phyloP scores from a whole-genome alignment of 495 filamentous ascomycete species.

The Xylaria palmicola region DNA sequence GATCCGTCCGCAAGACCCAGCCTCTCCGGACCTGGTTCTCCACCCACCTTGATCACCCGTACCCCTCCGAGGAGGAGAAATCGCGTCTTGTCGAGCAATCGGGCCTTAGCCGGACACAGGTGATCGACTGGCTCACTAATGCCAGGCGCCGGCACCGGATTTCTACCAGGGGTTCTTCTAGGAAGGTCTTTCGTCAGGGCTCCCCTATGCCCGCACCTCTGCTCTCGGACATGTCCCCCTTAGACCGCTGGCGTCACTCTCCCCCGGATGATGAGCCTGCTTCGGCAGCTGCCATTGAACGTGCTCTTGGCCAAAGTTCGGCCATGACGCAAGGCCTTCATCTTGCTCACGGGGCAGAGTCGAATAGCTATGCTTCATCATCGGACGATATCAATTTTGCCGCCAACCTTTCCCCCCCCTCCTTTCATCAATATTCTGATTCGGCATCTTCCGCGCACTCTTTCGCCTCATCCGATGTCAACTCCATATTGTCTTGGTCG shows the following conservation, averaged over 20 bases:
- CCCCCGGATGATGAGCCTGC: slow-evolving; percentile 20
- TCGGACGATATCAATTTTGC: not conserved
- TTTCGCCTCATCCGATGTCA: slow-evolving; percentile 1
- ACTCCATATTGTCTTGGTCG: not conserved
- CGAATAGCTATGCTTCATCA: not conserved
- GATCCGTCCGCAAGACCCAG: slow-evolving; percentile 16
- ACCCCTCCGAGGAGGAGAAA: slow-evolving; percentile 15
- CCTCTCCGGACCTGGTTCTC: slow-evolving; percentile 17
- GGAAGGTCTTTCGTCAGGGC: slow-evolving; percentile 14
- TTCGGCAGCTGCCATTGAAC: slow-evolving; percentile 8
- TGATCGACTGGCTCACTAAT: slow-evolving; percentile 21
- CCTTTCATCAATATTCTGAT: slow-evolving; percentile 6
- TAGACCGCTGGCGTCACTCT: slow-evolving; percentile 23
- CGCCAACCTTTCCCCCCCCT: not conserved
- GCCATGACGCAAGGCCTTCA: not conserved
- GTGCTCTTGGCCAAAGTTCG: not conserved
- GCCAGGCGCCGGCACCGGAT: slow-evolving; percentile 17
- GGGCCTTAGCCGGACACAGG: slow-evolving; percentile 17
- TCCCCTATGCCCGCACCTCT: slow-evolving; percentile 18
- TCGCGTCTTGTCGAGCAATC: slow-evolving; percentile 13
- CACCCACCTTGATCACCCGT: slow-evolving; percentile 16
- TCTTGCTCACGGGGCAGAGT: not conserved
- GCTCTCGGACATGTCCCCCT: slow-evolving; percentile 19
- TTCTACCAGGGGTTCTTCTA: not conserved
- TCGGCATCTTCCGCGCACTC: slow-evolving; percentile 13